Conservation (phyloP, 139 green algal genomes). For the Nannochloris sp. region DNA sequence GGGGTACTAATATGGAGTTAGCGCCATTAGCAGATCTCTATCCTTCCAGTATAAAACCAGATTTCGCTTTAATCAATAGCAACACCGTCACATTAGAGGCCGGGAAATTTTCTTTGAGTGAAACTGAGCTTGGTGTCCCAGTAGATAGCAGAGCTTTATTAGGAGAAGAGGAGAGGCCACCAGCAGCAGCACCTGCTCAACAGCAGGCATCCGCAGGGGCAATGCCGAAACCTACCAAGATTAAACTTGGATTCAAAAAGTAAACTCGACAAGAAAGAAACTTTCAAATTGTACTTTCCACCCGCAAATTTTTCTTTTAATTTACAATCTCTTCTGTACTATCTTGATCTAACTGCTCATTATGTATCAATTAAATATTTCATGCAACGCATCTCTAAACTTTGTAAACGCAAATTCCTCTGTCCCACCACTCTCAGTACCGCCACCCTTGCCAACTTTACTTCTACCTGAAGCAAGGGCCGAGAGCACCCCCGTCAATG, state of each 20-base stretch:
- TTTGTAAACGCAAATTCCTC: not conserved
- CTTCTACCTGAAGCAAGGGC: too few species aligned
- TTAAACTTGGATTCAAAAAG: not conserved
- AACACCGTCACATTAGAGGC: not conserved
- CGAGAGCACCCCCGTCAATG: too few species aligned
- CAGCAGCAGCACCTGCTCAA: too few species aligned
- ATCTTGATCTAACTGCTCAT: not conserved
- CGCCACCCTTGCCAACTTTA: too few species aligned
- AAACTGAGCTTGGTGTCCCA: not conserved
- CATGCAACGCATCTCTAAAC: not conserved
- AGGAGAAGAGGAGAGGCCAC: not conserved
- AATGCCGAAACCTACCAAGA: not conserved
- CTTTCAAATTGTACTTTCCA: too few species aligned
- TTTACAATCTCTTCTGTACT: too few species aligned
- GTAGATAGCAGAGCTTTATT: not conserved
- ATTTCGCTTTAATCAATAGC: not conserved
- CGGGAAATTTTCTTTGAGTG: not conserved
- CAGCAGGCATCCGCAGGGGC: not conserved
- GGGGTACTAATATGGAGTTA: not conserved
- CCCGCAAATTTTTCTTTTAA: constrained; percentile 3
- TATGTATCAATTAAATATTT: not conserved
- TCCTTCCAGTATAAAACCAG: not conserved
- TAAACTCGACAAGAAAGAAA: too few species aligned
- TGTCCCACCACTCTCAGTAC: too few species aligned
- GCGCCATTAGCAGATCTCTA: not conserved